These are phyloP conservation scores for Helicosporidium sp. DNA, from an alignment of 139 green algal species.

Conservation along the genomic window DNA sequence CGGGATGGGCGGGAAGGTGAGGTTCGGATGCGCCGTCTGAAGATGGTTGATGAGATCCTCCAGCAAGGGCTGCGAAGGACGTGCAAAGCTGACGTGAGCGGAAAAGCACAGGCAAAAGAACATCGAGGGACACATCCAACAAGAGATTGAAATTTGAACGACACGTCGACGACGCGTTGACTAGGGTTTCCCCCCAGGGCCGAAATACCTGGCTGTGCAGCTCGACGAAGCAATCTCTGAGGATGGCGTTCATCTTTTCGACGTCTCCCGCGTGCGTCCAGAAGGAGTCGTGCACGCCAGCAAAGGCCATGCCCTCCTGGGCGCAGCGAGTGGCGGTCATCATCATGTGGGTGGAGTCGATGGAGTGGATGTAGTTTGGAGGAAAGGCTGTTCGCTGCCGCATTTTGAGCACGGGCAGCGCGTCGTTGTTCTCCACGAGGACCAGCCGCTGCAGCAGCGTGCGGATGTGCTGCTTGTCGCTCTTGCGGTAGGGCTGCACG, in stretches of 20 bases:
- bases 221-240: constrained; percentile 71
- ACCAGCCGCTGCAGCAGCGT: constrained; percentile 37
- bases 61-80: constrained; percentile 43
- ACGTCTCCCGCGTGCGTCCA: constrained; percentile 84
- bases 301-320: constrained; percentile 48
- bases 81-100: background rate
- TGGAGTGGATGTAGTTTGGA: constrained; percentile 90
- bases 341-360: constrained; percentile 97
- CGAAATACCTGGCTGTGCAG: constrained; percentile 40
- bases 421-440: constrained; percentile 20
- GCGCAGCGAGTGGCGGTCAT: constrained; percentile 66
- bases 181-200: background rate
- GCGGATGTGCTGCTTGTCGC: constrained; percentile 19
- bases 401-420: constrained; percentile 22
- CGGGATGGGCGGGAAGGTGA: constrained; percentile 46
- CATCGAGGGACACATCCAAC: no score
- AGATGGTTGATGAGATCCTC: constrained; percentile 46
- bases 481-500: constrained; percentile 68
- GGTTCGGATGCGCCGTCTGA: constrained; percentile 17
- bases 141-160: background rate
- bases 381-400: constrained; percentile 78
- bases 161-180: background rate
- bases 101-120: no score
- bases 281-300: constrained; percentile 93
- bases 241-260: constrained; percentile 48